Base-by-base conservation (phyloP, 352 stramenopile genomes). In the Phytophthora agathidicida region DNA sequence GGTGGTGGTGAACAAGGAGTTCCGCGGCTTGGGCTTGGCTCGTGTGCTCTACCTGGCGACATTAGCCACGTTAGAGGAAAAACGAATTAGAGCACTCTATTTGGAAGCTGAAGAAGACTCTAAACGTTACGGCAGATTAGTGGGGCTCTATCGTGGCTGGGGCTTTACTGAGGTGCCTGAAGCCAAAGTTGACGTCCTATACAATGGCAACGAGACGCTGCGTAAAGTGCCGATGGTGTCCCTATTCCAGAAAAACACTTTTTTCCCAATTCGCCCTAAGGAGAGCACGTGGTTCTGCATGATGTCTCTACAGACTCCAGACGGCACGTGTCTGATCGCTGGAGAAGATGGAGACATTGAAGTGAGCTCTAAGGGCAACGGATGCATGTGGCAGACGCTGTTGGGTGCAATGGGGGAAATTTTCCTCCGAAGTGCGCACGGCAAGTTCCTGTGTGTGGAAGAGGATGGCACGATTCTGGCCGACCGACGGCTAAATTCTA, bases 381-480 rank as follows among this genome's bases (percentile, higher is more conserved):
- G 75, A 9, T 87, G 71, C 13, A 58, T 91, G 57, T 94, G 85
- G 85, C 83, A 94, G 73, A 91, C 77, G 10, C 52, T 94, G 31
- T 52, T 94, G 5, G 74, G 78, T 30, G 43, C 58, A 16, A 57
- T 69, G 14, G 79, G 78, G 20, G 70, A 89, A 65, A 77, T 94
- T 44, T 93, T 75, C 30, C 52, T 94, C 17, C 83, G 83, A 28
- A 92, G 81, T 41, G 76, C 73, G 4, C 80, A 94, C 45, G 86
- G 86, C 48, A 94, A 94, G 49, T 94, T 94, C 54, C 63, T 94
- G 5, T 94, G 86, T 31, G 86, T 93, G 22, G 83, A 94, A 53
- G 76, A 87, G 49, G 73, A 80, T 31, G 86, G 83, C 17, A 82
- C 65, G 2, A 83, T 94, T 54, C 55, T 91, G 26, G 86, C 86